A percentile compares a stretch with the other conserved stretches of the same genome.
Conservation (phyloP, 208 protist genomes). For the Trypanosoma lewisi region DNA sequence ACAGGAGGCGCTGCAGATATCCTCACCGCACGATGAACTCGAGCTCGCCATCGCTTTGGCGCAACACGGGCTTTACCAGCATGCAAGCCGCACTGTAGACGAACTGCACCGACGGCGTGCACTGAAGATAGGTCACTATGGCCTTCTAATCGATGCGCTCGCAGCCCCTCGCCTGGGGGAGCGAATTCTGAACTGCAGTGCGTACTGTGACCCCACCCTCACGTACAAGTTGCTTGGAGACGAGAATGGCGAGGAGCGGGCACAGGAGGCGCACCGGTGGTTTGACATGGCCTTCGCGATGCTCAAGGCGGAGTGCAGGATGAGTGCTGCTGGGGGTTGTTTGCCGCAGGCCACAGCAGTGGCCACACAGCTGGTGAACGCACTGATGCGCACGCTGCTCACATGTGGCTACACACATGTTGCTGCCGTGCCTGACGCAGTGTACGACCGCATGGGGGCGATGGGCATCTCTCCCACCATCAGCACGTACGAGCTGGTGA, state of each 20-base stretch:
- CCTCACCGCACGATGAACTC: conserved; percentile 21
- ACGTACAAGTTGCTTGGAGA: conserved; percentile 81
- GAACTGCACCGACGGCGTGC: conserved; percentile 42
- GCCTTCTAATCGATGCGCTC: conserved; percentile 44
- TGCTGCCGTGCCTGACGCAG: conserved; percentile 47
- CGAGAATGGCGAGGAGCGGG: conserved; percentile 68
- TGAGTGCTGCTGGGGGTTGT: not conserved
- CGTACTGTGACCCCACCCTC: conserved; percentile 66
- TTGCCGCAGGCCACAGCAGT: conserved; percentile 30
- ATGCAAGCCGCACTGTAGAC: conserved; percentile 52
- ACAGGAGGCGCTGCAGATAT: conserved; percentile 8
- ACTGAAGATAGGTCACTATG: conserved; percentile 54
- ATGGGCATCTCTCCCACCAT: conserved; percentile 68
- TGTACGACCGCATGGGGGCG: conserved; percentile 84
- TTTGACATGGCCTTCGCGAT: conserved; percentile 59
- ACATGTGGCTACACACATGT: conserved; percentile 80
- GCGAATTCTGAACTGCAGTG: conserved; percentile 64
- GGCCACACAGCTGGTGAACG: conserved; percentile 68
- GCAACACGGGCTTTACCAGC: conserved; percentile 51
- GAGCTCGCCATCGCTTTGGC: conserved; percentile 42
- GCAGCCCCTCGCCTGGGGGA: conserved; percentile 37
- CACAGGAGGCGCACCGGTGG: conserved; percentile 71
- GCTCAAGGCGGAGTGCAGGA: conserved; percentile 21
- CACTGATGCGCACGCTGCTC: conserved; percentile 71
- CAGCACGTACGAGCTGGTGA: conserved; percentile 75